Evolutionary conservation across 2,329 filamentous ascomycete genomes (phyloP).

Genomic region (Xylariaceae sp.): DNA sequence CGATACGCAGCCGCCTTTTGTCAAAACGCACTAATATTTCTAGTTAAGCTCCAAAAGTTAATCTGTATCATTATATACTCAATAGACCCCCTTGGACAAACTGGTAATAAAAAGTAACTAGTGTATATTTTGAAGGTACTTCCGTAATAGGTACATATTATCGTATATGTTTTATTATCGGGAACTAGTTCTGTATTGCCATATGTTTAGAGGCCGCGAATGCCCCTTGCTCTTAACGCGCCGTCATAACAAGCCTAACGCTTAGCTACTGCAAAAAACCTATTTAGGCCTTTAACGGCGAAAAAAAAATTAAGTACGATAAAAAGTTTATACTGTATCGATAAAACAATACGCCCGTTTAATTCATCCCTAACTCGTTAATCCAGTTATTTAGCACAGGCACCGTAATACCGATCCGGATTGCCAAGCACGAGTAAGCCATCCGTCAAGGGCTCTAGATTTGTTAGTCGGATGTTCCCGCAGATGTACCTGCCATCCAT

Average conservation of each 20-base stretch:
- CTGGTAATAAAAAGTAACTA: background rate
- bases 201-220: constrained; percentile 6
- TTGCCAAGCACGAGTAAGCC: background rate
- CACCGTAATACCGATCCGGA: constrained; percentile 1
- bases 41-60: constrained; percentile 1
- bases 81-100: background rate
- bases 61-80: constrained; percentile 6
- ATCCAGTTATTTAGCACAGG: background rate
- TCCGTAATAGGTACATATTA: background rate
- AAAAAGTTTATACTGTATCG: background rate
- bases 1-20: background rate
- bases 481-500: background rate
- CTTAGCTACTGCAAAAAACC: background rate
- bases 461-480: background rate
- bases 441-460: background rate
- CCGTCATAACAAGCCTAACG: constrained; percentile 4
- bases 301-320: constrained; percentile 5
- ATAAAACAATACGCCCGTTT: background rate
- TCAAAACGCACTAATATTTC: background rate
- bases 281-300: background rate
- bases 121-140: constrained; percentile 1
- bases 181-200: background rate
- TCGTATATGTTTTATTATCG: constrained; percentile 4
- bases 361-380: background rate
- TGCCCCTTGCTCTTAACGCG: too few relatives aligned